Conservation (phyloP, 306 rosid species). For the Prunus mira region DNA sequence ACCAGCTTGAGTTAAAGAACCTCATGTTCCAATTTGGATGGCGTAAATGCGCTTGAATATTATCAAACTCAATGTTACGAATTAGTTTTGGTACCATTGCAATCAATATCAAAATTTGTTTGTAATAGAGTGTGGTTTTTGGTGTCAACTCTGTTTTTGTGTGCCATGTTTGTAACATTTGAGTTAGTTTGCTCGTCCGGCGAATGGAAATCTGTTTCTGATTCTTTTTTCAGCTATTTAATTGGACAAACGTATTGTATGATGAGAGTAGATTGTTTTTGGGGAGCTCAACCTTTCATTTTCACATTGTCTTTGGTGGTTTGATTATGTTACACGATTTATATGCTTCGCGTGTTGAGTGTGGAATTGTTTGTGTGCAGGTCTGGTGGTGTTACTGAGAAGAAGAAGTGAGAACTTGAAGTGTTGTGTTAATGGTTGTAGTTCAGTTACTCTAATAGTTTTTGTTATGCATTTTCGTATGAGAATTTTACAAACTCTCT, state of each 20-base stretch:
- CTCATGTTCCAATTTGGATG: background rate
- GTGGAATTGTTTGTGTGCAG: background rate
- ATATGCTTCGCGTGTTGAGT: background rate
- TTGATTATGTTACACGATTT: background rate
- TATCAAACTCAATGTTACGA: background rate
- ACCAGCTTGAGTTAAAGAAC: background rate
- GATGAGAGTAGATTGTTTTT: background rate
- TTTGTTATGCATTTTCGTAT: background rate
- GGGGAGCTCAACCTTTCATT: background rate
- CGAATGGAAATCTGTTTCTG: too few species aligned
- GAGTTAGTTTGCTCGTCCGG: too few species aligned
- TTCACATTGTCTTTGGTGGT: background rate
- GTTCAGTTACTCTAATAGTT: background rate
- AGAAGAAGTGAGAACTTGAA: constrained; percentile 6
- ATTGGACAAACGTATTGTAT: background rate
- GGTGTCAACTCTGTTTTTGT: background rate
- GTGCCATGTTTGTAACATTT: background rate
- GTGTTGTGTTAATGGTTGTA: background rate
- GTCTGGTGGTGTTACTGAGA: constrained; percentile 13
- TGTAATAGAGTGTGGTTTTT: background rate
- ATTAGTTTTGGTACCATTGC: background rate
- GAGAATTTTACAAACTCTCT: background rate
- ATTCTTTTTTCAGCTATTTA: background rate
- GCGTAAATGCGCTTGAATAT: background rate
- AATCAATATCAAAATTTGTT: background rate